phyloP scores from a whole-genome alignment of 2,329 filamentous ascomycete species.

The Pseudocercospora fuligena region DNA sequence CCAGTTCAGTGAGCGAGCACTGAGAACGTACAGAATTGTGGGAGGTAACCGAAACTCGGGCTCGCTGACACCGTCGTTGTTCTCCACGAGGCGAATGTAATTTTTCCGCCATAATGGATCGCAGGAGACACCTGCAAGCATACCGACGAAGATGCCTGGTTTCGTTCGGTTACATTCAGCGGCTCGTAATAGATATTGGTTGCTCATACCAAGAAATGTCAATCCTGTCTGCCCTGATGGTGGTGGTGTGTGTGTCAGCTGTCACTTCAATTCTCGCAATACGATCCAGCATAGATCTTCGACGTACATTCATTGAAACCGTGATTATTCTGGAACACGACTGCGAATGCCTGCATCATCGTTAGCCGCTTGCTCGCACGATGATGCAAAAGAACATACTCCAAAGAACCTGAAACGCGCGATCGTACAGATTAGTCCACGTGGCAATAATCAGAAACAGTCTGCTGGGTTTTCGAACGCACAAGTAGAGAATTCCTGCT shows the following conservation, averaged over 20 bases:
- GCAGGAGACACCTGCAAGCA: constrained; percentile 65
- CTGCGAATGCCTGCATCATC: constrained; percentile 67
- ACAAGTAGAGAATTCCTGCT: constrained; percentile 79
- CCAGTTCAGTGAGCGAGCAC: neutral
- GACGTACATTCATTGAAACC: constrained; percentile 69
- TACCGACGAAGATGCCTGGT: constrained; percentile 67
- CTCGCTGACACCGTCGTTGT: constrained; percentile 67
- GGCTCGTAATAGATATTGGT: constrained; percentile 8
- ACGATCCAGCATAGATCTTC: neutral
- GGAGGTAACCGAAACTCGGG: constrained; percentile 86
- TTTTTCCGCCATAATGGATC: constrained; percentile 70
- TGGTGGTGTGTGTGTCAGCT: neutral
- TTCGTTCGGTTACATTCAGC: neutral
- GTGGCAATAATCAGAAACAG: constrained; percentile 8
- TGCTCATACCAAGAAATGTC: constrained; percentile 71
- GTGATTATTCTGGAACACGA: constrained; percentile 77
- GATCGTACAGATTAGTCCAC: neutral
- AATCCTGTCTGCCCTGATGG: constrained; percentile 68
- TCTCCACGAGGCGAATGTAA: constrained; percentile 58
- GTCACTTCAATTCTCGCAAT: constrained; percentile 2
- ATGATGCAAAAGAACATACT: constrained; percentile 7
- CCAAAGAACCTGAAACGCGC: constrained; percentile 4
- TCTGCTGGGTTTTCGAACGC: constrained; percentile 52
- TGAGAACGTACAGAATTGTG: constrained; percentile 46
- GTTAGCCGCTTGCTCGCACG: constrained; percentile 4